A percentile compares a stretch with the other conserved stretches of the same genome.
These are phyloP conservation scores for Acer campestre DNA, from an alignment of 345 rosid genomes.

Conservation along the genomic window DNA sequence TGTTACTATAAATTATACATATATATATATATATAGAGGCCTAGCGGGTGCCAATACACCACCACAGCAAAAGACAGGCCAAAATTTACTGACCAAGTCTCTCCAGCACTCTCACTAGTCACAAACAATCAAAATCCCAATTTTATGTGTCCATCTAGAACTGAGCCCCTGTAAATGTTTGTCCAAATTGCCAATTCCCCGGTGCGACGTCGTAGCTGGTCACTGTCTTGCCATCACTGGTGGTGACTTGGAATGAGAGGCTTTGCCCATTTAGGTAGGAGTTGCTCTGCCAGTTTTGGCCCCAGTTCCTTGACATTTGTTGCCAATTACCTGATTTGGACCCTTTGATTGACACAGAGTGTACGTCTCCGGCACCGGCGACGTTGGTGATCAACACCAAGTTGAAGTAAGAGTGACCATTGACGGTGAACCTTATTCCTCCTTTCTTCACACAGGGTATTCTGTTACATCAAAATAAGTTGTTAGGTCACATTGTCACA, in stretches of 20 bases:
- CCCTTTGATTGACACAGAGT: slow-evolving; percentile 86
- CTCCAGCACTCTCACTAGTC: slow-evolving; percentile 20
- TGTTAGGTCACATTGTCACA: neutral
- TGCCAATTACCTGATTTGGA: slow-evolving; percentile 79
- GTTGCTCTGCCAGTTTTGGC: slow-evolving; percentile 99
- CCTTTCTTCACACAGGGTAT: slow-evolving; percentile 88
- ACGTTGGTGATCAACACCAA: slow-evolving; percentile 81
- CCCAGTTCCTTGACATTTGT: slow-evolving; percentile 95
- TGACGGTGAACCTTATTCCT: slow-evolving; percentile 82
- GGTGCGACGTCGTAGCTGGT: slow-evolving; percentile 66
- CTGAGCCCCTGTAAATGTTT: slow-evolving; percentile 76
- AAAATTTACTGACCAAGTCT: slow-evolving; percentile 23
- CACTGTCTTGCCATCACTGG: slow-evolving; percentile 82
- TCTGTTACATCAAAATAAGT: slow-evolving; percentile 37
- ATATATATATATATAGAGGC: slow-evolving; percentile 17
- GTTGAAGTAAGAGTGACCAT: slow-evolving; percentile 97
- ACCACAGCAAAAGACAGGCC: slow-evolving; percentile 73
- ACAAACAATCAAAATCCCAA: slow-evolving; percentile 13
- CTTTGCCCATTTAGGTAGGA: slow-evolving; percentile 76
- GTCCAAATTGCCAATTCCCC: slow-evolving; percentile 82
- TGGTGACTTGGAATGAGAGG: slow-evolving; percentile 86
- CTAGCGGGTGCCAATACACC: slow-evolving; percentile 75
- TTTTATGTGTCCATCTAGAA: slow-evolving; percentile 31
- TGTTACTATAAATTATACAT: neutral
- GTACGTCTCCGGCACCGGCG: slow-evolving; percentile 85